Evolutionary conservation across 345 rosid species (phyloP).

Genomic region (Sonneratia alba): DNA sequence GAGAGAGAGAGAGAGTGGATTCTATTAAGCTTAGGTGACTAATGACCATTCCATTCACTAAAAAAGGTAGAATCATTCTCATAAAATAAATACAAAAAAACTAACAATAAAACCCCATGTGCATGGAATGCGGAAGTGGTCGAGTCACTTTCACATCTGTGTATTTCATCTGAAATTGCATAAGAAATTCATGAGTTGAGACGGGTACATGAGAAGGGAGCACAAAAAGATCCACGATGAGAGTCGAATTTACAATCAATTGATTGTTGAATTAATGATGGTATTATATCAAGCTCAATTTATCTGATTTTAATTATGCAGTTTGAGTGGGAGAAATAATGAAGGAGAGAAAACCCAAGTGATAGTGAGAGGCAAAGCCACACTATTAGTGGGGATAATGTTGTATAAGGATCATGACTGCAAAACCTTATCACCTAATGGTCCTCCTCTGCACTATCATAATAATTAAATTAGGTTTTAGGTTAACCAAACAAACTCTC

Average conservation of each 20-base stretch:
- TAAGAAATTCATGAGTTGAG: no score
- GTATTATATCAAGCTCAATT: no score
- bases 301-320: no score
- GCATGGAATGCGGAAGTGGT: neutral
- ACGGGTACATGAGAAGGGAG: no score
- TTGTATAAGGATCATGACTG: neutral
- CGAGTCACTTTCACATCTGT: neutral
- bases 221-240: no score
- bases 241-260: no score
- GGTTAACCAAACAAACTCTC: neutral
- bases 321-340: no score
- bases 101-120: neutral
- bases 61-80: neutral
- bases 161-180: neutral
- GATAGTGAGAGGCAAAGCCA: neutral
- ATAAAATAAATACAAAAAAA: no score
- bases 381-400: slow-evolving; percentile 4
- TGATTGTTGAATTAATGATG: no score
- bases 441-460: neutral
- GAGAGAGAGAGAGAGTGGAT: no score
- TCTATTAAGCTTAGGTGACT: no score
- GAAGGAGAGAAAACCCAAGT: neutral
- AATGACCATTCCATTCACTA: neutral
- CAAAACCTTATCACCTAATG: neutral
- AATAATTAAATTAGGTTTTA: neutral